Base-by-base conservation (phyloP, 345 rosid genomes). In the Eutrema yunnanense region DNA sequence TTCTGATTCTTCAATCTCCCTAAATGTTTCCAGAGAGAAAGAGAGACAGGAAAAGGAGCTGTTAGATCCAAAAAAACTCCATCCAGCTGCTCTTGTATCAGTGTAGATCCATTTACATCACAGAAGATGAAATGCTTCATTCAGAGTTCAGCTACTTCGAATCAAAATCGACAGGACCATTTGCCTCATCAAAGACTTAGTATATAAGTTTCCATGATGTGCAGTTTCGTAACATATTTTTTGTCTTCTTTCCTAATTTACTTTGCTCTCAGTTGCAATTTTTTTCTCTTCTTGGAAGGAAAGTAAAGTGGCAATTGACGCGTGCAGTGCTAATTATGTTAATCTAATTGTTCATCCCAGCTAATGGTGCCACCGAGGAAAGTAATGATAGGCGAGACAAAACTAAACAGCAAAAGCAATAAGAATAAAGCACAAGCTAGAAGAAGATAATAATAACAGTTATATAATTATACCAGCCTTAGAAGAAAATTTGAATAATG, bases 1-100 rank as follows among this genome's bases (percentile, higher is more conserved):
- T 73, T 92, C 99, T 44, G 91, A 75, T 80, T 84, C 99, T 72
- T 88, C 93, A 75, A 95, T 95, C 86, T 92, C 99, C 79, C 98
- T 92, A 79, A 50, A 69, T 38, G 62, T 54, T 70, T 32, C 62
- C 67, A 67, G 36, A 63, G 48, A 73, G 38, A 53, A 37, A 44
- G 19, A 59, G n/a, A 67, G 44, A 71, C 8, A 68, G 34, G 16
- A 61, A 67, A 62, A 69, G 50, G 4, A 9, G 37, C 49, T 41
- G 19, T 65, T 43, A 65, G 51, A 76, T 36, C 14, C 43, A 14
- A 5, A 53, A 46, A 14, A 2, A 8, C 14, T 69, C 32, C 34
- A 67, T 51, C 38, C 48, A 59, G 60, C 54, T 37, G 70, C 27
- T 51, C 63, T 48, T 44, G 62, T 65, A 38, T 40, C 60, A 51